Percentiles rank a stretch among this genome's conserved stretches.
These are phyloP conservation scores for Hirschfeldia incana DNA, from an alignment of 345 rosid genomes.

Conservation along the genomic window DNA sequence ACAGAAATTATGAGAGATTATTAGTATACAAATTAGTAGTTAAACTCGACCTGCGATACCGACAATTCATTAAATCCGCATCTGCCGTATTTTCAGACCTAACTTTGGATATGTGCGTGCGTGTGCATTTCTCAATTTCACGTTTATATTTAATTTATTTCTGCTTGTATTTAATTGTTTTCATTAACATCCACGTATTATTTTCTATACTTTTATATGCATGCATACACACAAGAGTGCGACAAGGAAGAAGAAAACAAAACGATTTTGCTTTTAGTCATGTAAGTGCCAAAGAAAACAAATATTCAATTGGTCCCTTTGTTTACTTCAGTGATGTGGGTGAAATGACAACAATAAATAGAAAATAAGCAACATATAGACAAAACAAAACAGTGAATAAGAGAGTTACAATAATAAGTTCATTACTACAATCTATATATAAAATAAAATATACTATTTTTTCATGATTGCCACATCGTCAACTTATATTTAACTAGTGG, in stretches of 20 bases:
- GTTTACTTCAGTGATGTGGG: conserved; percentile 26
- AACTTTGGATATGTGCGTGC: conserved; percentile 33
- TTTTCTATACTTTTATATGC: conserved; percentile 16
- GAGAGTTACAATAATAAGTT: background rate
- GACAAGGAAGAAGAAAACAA: conserved; percentile 36
- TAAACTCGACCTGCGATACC: conserved; percentile 17
- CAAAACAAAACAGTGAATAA: background rate
- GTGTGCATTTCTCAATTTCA: conserved; percentile 35
- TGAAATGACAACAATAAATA: conserved; percentile 14
- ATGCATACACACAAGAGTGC: conserved; percentile 16
- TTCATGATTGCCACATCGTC: too few species aligned
- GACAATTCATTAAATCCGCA: conserved; percentile 13
- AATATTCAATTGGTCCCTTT: background rate
- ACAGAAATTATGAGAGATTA: background rate
- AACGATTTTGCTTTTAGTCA: conserved; percentile 29
- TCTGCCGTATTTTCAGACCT: conserved; percentile 22
- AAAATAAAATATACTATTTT: too few species aligned
- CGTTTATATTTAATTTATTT: background rate
- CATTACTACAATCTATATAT: background rate
- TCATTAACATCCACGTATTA: background rate
- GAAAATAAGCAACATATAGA: background rate
- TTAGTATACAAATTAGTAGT: background rate
- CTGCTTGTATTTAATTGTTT: background rate
- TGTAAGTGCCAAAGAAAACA: conserved; percentile 19
- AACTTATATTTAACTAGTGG: too few species aligned